phyloP scores from a whole-genome alignment of 805 yeast genomes.

The Torulaspora delbrueckii region DNA sequence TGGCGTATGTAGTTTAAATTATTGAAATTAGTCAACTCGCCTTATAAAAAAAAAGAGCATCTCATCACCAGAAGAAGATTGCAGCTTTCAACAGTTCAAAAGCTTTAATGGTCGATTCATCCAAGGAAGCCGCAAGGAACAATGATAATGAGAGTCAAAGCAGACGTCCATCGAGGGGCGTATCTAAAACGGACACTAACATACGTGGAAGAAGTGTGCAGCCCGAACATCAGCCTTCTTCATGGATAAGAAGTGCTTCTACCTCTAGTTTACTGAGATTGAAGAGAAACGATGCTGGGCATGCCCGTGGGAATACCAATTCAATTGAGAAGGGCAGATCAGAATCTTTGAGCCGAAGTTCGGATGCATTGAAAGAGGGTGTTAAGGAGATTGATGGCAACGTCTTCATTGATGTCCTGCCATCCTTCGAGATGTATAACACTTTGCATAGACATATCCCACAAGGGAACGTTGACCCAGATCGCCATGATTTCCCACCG shows the following conservation, averaged over 20 bases:
- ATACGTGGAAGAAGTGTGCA: constrained; percentile 6
- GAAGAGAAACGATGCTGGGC: constrained; percentile 1
- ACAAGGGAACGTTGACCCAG: constrained; percentile 37
- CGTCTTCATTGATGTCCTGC: constrained; percentile 49
- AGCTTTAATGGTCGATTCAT: background rate
- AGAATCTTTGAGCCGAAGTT: constrained; percentile 3
- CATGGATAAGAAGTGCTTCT: constrained; percentile 26
- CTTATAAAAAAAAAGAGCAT: background rate
- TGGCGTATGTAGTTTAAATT: too few species aligned
- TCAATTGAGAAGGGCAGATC: background rate
- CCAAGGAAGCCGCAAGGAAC: background rate
- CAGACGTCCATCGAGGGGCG: background rate
- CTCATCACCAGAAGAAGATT: background rate
- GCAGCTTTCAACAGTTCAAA: background rate
- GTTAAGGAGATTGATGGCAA: constrained; percentile 9
- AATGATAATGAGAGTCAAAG: background rate
- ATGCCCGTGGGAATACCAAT: background rate
- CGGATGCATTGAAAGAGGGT: background rate
- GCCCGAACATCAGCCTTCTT: constrained; percentile 7
- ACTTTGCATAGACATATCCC: constrained; percentile 40
- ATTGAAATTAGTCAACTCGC: background rate
- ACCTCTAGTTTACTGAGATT: constrained; percentile 19
- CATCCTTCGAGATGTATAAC: constrained; percentile 66
- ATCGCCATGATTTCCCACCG: constrained; percentile 35
- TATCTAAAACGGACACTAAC: background rate